Evolutionary conservation across 371 early-diverging fungal species (phyloP).

Genomic region (Mortierella sp.): DNA sequence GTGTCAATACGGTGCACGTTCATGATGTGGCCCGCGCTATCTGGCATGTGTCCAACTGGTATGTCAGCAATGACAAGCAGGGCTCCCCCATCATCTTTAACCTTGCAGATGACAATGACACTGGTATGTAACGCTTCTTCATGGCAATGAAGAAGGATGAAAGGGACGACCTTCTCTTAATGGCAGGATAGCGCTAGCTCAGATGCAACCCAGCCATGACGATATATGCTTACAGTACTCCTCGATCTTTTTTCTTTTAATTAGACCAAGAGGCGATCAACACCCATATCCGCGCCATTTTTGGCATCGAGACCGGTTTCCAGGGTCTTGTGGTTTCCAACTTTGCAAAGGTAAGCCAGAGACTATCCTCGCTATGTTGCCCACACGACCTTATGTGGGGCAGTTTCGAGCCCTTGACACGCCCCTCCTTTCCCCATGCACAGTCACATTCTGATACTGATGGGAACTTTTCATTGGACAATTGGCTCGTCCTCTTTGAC

Average conservation of each 20-base stretch:
- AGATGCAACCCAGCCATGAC: too few species aligned
- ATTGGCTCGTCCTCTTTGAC: not conserved
- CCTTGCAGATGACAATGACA: conserved; percentile 82
- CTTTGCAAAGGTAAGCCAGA: conserved; percentile 81
- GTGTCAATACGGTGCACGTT: conserved; percentile 95
- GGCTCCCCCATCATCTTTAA: conserved; percentile 68
- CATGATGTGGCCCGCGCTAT: conserved; percentile 84
- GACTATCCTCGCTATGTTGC: too few species aligned
- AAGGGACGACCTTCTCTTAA: too few species aligned
- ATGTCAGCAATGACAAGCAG: conserved; percentile 54
- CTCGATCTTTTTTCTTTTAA: not conserved
- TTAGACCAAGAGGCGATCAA: conserved; percentile 86
- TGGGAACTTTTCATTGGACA: not conserved
- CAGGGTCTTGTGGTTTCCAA: conserved; percentile 83
- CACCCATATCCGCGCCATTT: conserved; percentile 71
- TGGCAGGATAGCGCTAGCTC: too few species aligned
- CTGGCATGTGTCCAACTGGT: conserved; percentile 75
- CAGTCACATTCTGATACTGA: not conserved
- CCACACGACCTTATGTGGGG: too few species aligned
- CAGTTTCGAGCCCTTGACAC: not conserved
- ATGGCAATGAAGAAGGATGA: too few species aligned
- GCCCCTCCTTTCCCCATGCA: not conserved
- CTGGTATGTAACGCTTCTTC: conserved; percentile 55
- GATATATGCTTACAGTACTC: too few species aligned
- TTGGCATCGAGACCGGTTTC: conserved; percentile 87